A percentile compares a stretch with the other conserved stretches of the same genome.
Evolutionary conservation across 1,139 yeast genomes (phyloP).

Genomic region (Candida smagusa): DNA sequence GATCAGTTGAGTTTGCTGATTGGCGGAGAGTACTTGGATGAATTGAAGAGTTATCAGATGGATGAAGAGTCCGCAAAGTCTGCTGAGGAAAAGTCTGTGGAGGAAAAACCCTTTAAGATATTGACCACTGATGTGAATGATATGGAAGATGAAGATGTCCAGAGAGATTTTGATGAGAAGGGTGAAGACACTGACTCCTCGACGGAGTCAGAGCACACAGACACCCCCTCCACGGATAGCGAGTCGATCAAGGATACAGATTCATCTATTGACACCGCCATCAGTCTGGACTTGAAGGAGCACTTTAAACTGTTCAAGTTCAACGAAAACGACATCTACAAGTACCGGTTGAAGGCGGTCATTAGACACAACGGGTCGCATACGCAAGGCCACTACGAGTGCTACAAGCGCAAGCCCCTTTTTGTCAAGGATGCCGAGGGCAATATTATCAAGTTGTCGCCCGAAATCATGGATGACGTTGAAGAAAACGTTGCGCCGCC

Average conservation of each 20-base stretch:
- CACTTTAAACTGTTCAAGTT: slow-evolving; percentile 42
- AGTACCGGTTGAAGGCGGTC: slow-evolving; percentile 65
- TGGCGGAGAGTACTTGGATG: slow-evolving; percentile 42
- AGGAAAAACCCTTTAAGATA: slow-evolving; percentile 18
- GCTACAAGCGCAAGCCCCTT: slow-evolving; percentile 68
- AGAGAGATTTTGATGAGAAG: slow-evolving; percentile 39
- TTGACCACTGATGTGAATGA: slow-evolving; percentile 44
- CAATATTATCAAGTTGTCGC: slow-evolving; percentile 45
- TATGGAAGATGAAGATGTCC: slow-evolving; percentile 45
- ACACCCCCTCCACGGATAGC: slow-evolving; percentile 14
- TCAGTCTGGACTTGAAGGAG: slow-evolving; percentile 31
- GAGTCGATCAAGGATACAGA: slow-evolving; percentile 13
- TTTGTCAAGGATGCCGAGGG: slow-evolving; percentile 52
- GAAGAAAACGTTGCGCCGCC: neutral
- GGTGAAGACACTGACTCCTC: slow-evolving; percentile 31
- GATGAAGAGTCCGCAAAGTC: neutral
- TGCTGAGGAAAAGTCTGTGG: neutral
- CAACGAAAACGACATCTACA: slow-evolving; percentile 43
- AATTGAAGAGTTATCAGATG: slow-evolving; percentile 29
- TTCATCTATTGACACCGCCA: slow-evolving; percentile 3
- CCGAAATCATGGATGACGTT: slow-evolving; percentile 36
- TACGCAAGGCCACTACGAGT: slow-evolving; percentile 85
- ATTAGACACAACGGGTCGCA: slow-evolving; percentile 89
- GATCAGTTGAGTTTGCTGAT: slow-evolving; percentile 54
- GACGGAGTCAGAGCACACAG: slow-evolving; percentile 18